These are phyloP conservation scores for Raphidocelis subcapitata DNA, from an alignment of 139 green algal species.

Conservation along the genomic window DNA sequence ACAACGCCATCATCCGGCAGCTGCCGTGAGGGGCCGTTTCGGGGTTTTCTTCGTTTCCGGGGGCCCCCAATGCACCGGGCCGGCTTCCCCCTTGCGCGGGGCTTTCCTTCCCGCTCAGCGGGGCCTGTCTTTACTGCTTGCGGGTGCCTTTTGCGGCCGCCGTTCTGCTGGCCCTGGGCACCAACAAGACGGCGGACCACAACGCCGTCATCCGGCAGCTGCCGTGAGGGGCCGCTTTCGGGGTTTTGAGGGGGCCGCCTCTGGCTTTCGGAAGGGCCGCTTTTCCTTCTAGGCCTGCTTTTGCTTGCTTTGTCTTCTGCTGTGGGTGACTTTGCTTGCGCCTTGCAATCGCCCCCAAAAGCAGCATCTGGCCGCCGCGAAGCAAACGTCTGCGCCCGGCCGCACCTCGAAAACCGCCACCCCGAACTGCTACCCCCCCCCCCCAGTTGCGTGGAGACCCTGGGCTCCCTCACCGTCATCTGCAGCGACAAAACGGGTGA, in stretches of 20 bases:
- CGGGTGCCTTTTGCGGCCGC: not conserved
- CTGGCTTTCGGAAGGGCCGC: not conserved
- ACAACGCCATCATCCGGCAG: slow-evolving; percentile 49
- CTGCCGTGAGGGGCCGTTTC: slow-evolving; percentile 36
- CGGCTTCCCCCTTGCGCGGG: no score
- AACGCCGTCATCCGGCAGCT: slow-evolving; percentile 50
- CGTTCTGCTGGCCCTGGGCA: slow-evolving; percentile 43
- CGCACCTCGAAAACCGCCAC: no score
- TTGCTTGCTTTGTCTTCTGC: not conserved
- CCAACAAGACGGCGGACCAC: slow-evolving; percentile 36
- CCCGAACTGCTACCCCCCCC: no score
- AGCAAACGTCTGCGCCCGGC: no score
- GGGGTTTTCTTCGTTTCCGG: not conserved
- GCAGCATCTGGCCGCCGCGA: no score
- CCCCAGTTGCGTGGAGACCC: slow-evolving; percentile 30
- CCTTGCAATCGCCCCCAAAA: no score
- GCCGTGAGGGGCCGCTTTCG: slow-evolving; percentile 28
- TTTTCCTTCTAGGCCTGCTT: not conserved
- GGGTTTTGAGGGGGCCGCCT: not conserved
- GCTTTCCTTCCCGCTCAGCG: not conserved
- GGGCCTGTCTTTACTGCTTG: not conserved
- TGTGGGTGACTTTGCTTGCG: not conserved
- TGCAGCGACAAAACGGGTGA: slow-evolving; percentile 46
- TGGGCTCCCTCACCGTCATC: slow-evolving; percentile 48
- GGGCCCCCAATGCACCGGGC: no score